Percentiles rank a stretch among this genome's conserved stretches.
phyloP scores from a whole-genome alignment of 2,329 filamentous ascomycete genomes.

The Hortaea sp. region DNA sequence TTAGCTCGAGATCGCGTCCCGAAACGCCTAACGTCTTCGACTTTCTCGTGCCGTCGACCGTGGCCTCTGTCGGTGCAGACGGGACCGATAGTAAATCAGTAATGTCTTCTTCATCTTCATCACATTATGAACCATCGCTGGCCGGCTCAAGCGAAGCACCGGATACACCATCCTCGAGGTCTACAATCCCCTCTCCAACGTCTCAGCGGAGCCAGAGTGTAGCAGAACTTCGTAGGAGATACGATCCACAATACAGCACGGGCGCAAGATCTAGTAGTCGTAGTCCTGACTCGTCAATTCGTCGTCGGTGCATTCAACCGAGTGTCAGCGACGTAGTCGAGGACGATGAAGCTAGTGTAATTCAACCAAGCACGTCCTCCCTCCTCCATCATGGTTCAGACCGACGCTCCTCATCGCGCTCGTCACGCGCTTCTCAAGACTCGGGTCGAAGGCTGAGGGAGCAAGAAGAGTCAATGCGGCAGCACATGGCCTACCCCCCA shows the following conservation, averaged over 20 bases:
- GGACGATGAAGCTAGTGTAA: slow-evolving; percentile 6
- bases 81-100: slow-evolving; percentile 10
- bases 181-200: slow-evolving; percentile 21
- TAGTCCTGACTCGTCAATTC: slow-evolving; percentile 8
- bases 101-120: slow-evolving; percentile 16
- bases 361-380: slow-evolving; percentile 1
- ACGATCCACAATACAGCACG: slow-evolving; percentile 16
- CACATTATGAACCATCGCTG: slow-evolving; percentile 22
- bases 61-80: neutral
- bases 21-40: slow-evolving; percentile 20
- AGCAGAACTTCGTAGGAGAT: slow-evolving; percentile 19
- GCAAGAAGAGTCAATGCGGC: slow-evolving; percentile 16
- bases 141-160: slow-evolving; percentile 22
- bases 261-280: slow-evolving; percentile 7
- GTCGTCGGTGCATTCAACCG: neutral
- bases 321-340: slow-evolving; percentile 7
- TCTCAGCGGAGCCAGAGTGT: slow-evolving; percentile 18
- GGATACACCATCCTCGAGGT: slow-evolving; percentile 22
- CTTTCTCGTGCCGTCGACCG: slow-evolving; percentile 15
- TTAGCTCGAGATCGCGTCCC: slow-evolving; percentile 6
- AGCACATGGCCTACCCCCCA: slow-evolving; percentile 14
- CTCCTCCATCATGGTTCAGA: slow-evolving; percentile 7
- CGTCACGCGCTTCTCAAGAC: slow-evolving; percentile 10
- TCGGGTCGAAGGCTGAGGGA: slow-evolving; percentile 7
- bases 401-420: slow-evolving; percentile 9